These are phyloP conservation scores for Cercospora sojina DNA, from an alignment of 2,329 filamentous ascomycete species.

Conservation along the genomic window DNA sequence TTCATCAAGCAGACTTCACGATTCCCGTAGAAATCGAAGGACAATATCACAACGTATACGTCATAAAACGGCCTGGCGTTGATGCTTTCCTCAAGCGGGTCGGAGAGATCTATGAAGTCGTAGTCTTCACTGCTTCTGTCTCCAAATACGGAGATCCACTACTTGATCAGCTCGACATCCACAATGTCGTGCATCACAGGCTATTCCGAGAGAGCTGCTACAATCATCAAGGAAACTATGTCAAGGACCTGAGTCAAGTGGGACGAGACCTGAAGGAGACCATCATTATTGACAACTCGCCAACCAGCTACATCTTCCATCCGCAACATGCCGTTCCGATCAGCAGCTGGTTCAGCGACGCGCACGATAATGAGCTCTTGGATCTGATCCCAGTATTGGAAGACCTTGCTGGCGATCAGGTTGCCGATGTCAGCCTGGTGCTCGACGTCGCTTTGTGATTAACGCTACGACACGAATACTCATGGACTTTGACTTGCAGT, in stretches of 20 bases:
- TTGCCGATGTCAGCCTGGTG: conserved; percentile 94
- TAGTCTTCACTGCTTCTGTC: conserved; percentile 97
- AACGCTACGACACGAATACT: conserved; percentile 1
- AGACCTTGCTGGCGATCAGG: conserved; percentile 84
- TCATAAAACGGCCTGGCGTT: conserved; percentile 98
- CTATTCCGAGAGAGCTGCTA: conserved; percentile 98
- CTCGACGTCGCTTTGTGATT: conserved; percentile 75
- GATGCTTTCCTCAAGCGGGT: conserved; percentile 99
- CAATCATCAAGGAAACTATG: conserved; percentile 98
- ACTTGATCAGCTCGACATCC: conserved; percentile 93
- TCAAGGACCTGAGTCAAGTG: conserved; percentile 97
- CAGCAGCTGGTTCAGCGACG: conserved; percentile 99
- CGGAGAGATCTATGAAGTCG: conserved; percentile 95
- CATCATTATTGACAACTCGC: conserved; percentile 99
- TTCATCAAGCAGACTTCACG: conserved; percentile 97
- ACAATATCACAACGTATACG: conserved; percentile 98
- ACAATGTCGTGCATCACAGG: conserved; percentile 92
- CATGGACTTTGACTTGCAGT: conserved; percentile 5
- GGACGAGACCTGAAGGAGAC: conserved; percentile 94
- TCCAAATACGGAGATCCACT: conserved; percentile 99
- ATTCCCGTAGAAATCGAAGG: conserved; percentile 99
- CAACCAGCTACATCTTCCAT: conserved; percentile 99
- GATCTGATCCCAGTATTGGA: conserved; percentile 98
- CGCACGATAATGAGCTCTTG: conserved; percentile 96
- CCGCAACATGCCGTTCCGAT: conserved; percentile 98